Percentiles rank a stretch among this genome's conserved stretches.
phyloP scores from a whole-genome alignment of 306 rosid genomes.

The Gynostemma pentaphyllum region DNA sequence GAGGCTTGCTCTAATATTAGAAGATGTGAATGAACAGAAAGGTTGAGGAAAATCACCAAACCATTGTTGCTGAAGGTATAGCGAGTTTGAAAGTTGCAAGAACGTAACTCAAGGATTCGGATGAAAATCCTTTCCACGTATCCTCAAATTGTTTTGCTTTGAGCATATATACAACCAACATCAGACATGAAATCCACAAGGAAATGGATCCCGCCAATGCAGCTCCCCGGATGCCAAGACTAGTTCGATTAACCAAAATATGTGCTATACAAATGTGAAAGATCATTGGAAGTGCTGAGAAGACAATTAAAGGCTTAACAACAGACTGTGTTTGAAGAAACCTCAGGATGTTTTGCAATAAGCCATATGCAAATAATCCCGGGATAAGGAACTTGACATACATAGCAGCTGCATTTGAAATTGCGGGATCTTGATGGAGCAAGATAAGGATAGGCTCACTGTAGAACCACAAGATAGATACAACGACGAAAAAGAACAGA shows the following conservation, averaged over 20 bases:
- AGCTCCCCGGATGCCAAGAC: constrained; percentile 47
- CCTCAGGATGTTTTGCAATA: constrained; percentile 61
- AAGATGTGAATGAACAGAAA: background rate
- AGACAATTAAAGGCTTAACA: constrained; percentile 38
- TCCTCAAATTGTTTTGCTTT: constrained; percentile 30
- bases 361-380: constrained; percentile 47
- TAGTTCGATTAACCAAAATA: constrained; percentile 34
- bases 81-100: constrained; percentile 44
- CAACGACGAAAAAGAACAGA: constrained; percentile 28
- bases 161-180: constrained; percentile 28
- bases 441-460: constrained; percentile 44
- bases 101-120: constrained; percentile 30
- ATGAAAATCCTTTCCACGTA: constrained; percentile 72
- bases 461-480: constrained; percentile 45
- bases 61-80: constrained; percentile 65
- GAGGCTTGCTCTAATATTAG: background rate
- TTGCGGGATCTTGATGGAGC: constrained; percentile 51
- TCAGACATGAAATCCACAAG: constrained; percentile 41
- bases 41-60: constrained; percentile 39
- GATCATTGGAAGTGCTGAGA: constrained; percentile 38
- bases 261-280: constrained; percentile 36
- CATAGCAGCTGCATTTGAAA: constrained; percentile 37
- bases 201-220: constrained; percentile 51
- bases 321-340: constrained; percentile 67
- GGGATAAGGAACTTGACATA: constrained; percentile 57